These are phyloP conservation scores for Fusarium praegraminearum DNA, from an alignment of 2,329 filamentous ascomycete genomes.

Conservation along the genomic window DNA sequence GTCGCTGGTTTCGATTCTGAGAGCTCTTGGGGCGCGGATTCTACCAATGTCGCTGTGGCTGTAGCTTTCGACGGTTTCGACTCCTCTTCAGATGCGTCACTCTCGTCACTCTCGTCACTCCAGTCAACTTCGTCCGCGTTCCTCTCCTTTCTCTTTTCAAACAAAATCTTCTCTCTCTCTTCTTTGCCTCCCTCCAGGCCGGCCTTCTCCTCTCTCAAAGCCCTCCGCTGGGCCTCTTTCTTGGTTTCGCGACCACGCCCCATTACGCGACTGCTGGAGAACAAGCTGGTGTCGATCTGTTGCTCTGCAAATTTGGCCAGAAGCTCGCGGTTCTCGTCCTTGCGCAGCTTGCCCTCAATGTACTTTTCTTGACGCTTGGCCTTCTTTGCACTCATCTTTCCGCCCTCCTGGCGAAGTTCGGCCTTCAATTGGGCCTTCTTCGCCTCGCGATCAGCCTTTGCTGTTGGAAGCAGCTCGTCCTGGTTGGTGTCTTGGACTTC, in stretches of 20 bases:
- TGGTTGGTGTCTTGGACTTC: constrained; percentile 56
- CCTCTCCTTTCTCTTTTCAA: constrained; percentile 55
- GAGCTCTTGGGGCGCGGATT: constrained; percentile 6
- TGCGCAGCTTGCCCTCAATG: constrained; percentile 90
- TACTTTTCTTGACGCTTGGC: constrained; percentile 76
- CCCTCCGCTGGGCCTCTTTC: constrained; percentile 73
- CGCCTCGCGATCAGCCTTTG: constrained; percentile 65
- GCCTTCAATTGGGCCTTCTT: constrained; percentile 68
- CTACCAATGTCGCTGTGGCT: too few relatives aligned
- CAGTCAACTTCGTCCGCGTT: constrained; percentile 44
- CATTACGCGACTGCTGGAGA: constrained; percentile 81
- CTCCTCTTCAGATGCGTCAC: constrained; percentile 23
- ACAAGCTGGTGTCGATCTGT: constrained; percentile 84
- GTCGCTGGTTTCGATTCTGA: constrained; percentile 10
- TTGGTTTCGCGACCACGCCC: constrained; percentile 80
- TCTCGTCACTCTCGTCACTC: constrained; percentile 29
- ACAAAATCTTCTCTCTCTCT: constrained; percentile 67
- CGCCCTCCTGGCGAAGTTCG: constrained; percentile 63
- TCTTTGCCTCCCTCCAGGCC: constrained; percentile 68
- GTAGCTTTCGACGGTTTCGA: background rate
- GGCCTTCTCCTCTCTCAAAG: constrained; percentile 72
- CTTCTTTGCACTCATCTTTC: constrained; percentile 73
- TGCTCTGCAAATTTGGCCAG: constrained; percentile 83
- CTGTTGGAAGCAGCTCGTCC: constrained; percentile 49
- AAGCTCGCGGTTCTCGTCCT: constrained; percentile 89